phyloP scores from a whole-genome alignment of 208 protist species.

The Trypanosoma boissoni region DNA sequence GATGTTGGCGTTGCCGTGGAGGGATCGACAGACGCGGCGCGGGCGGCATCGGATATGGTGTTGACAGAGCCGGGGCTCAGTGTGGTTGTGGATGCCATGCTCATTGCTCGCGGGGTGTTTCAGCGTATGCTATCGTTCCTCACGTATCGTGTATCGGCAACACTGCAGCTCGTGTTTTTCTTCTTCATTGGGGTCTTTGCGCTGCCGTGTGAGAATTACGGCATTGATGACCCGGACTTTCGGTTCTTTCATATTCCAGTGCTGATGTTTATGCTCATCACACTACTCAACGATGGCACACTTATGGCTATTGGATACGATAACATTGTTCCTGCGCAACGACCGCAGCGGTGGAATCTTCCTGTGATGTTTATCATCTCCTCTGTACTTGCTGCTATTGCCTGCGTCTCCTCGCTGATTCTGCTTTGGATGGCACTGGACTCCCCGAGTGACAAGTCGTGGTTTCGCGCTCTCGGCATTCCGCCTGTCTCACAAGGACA shows the following conservation, averaged over 20 bases:
- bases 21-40: slow-evolving; percentile 92
- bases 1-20: slow-evolving; percentile 96
- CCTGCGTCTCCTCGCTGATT: slow-evolving; percentile 48
- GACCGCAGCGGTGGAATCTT: slow-evolving; percentile 51
- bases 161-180: slow-evolving; percentile 79
- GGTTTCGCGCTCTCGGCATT: slow-evolving; percentile 32
- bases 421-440: slow-evolving; percentile 48
- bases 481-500: slow-evolving; percentile 33
- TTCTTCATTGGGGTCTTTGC: slow-evolving; percentile 84
- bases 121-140: slow-evolving; percentile 92
- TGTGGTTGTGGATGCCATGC: slow-evolving; percentile 93
- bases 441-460: slow-evolving; percentile 20
- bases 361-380: slow-evolving; percentile 31
- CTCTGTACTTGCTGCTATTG: slow-evolving; percentile 33
- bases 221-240: slow-evolving; percentile 54
- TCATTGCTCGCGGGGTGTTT: slow-evolving; percentile 93
- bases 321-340: slow-evolving; percentile 22
- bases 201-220: slow-evolving; percentile 66
- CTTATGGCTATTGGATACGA: slow-evolving; percentile 56
- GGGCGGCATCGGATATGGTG: slow-evolving; percentile 94
- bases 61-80: slow-evolving; percentile 89
- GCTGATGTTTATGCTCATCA: slow-evolving; percentile 92
- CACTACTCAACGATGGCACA: slow-evolving; percentile 65
- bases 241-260: slow-evolving; percentile 86
- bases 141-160: slow-evolving; percentile 79